Conservation (phyloP, 2,329 filamentous ascomycete genomes). For the Clarireedia sp. region DNA sequence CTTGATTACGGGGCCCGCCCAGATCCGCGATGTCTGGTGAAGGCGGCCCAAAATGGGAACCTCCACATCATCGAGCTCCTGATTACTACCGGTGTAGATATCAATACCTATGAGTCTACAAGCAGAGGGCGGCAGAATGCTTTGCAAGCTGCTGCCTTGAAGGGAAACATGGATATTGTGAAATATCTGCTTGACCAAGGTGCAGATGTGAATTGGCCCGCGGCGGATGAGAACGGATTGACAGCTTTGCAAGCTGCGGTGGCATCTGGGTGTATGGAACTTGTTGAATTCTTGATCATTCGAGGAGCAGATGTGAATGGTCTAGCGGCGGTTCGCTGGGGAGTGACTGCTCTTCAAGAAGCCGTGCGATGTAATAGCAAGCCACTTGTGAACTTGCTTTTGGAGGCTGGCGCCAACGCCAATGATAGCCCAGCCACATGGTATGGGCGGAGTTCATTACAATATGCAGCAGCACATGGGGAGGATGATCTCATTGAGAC, state of each 20-base stretch:
- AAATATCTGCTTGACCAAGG: constrained; percentile 6
- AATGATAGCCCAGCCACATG: neutral
- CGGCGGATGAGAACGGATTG: neutral
- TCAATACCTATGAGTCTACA: neutral
- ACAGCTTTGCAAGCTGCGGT: constrained; percentile 12
- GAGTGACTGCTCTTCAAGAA: constrained; percentile 9
- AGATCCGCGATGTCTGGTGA: neutral
- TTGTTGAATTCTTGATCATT: constrained; percentile 11
- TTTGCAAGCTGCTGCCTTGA: constrained; percentile 7
- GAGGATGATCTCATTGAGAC: constrained; percentile 3
- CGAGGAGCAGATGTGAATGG: constrained; percentile 12
- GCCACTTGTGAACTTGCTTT: constrained; percentile 8
- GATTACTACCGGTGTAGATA: constrained; percentile 5
- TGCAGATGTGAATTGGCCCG: constrained; percentile 11
- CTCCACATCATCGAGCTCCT: constrained; percentile 7
- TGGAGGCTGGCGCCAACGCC: neutral
- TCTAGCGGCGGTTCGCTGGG: neutral
- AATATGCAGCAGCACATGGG: constrained; percentile 8
- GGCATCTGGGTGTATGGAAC: neutral
- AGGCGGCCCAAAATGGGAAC: neutral
- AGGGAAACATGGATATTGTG: constrained; percentile 7
- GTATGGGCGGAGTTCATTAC: constrained; percentile 6
- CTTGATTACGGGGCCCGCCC: neutral
- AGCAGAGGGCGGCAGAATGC: constrained; percentile 7
- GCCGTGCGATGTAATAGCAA: constrained; percentile 4